Base-by-base conservation (phyloP, 2,329 filamentous ascomycete species). In the Fusarium nanum region DNA sequence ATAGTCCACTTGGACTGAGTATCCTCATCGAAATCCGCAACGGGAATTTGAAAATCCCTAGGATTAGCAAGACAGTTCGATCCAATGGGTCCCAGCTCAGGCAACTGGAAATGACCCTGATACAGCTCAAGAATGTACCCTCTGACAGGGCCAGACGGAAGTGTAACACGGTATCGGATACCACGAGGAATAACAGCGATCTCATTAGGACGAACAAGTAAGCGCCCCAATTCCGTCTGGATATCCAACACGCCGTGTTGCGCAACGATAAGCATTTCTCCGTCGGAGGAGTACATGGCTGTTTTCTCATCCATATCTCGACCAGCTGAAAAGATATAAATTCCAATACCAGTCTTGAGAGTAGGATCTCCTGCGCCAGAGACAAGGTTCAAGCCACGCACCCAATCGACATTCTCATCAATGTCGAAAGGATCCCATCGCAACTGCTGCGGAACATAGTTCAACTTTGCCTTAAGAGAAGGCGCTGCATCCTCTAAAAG, bases 221-320 rank as follows among this genome's bases (percentile, higher is more conserved):
- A 81, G 69, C 85, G 87, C 40, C 92, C 92, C 30, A 94, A 82
- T 78, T 95, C 92, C 1, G 92, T 95, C 74, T 90, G 87, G 60
- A 95, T 91, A 73, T 94, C 91, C 42, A 95, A 81, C 7, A 86
- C 85, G 1, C 92, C 92, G 62, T 92, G 87, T 76, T 95, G 92
- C 6, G 91, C 86, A 6, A 95, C 91, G 65, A 95, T 89, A 40
- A 94, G 80, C 74, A 93, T 87, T 77, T 95, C 92, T 10, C 92
- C 92, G 75, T 95, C 92, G 0, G 93, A 91, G 6, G 91, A 94
- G 83, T 94, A 97, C 80, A 94, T 94, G 1, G 93, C 93, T 53
- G 91, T 85, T 23, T 87, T 86, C 12, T 84, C 81, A 46, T 85
- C 84, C 94, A 97, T 97, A 76, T 90, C 89, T 74, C 87, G 89